Evolutionary conservation across 345 rosid genomes (phyloP).

Genomic region (Citrus cavaleriei): DNA sequence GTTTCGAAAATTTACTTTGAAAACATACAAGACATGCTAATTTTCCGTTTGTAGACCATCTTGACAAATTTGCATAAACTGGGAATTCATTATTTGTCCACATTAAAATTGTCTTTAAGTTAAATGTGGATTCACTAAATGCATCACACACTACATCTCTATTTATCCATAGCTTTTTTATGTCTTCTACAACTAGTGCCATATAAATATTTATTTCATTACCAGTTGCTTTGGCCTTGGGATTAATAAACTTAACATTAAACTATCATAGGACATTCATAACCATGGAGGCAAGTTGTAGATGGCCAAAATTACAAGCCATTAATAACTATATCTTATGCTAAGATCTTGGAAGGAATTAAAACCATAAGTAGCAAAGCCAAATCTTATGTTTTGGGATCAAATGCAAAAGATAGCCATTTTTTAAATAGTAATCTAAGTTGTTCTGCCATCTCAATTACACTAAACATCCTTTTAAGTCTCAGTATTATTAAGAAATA

Average conservation of each 20-base stretch:
- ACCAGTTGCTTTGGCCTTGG: not conserved
- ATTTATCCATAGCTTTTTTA: not conserved
- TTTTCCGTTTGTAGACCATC: not conserved
- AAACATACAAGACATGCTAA: not conserved
- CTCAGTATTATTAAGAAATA: not conserved
- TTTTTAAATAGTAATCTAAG: not conserved
- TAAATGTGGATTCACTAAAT: not conserved
- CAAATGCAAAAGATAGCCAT: not conserved
- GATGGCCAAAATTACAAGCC: not conserved
- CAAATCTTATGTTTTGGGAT: not conserved
- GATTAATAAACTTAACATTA: not conserved
- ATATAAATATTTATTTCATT: not conserved
- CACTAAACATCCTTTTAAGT: not conserved
- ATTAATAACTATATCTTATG: not conserved
- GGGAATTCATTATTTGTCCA: not conserved
- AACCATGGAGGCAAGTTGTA: not conserved
- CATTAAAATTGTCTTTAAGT: not conserved
- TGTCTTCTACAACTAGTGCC: not conserved
- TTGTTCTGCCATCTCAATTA: not conserved
- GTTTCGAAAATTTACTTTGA: not conserved
- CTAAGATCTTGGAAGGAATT: not conserved
- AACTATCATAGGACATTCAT: not conserved
- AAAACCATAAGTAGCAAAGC: not conserved
- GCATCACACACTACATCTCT: not conserved
- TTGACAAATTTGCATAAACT: not conserved